Base-by-base conservation (phyloP, 2,329 filamentous ascomycete species). In the Tolypocladium amazonense region DNA sequence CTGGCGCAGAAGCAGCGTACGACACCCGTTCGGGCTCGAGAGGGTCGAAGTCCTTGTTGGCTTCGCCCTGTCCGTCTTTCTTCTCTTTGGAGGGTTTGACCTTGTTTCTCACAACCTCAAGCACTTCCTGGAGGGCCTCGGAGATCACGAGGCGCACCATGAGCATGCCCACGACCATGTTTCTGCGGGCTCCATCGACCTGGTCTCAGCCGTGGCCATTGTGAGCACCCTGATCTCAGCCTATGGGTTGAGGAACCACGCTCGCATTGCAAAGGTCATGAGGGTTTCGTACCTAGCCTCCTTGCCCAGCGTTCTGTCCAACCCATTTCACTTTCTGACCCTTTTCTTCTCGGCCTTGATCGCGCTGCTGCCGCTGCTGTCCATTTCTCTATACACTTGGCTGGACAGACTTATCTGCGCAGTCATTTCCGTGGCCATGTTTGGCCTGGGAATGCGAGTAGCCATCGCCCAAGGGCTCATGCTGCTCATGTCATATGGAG, bases 31-130 rank as follows among this genome's bases (percentile, higher is more conserved):
- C 70, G 92, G 88, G 4, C 83, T 99, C 30, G 91, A 97, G 75
- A 85, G 94, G 58, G 89, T 90, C 61, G 94, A 99, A 73, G 93
- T 99, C 6, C 83, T 99, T 20, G 92, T 92, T 41, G 94, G 94
- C 23, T 96, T 99, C 65, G 94, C 92, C 62, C 91, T 97, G 86
- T 95, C 92, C 57, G 89, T 99, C 45, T 91, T 97, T 62, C 83
- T 99, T 15, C 84, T 96, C n/a, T 99, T 99, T 75, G 96, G 96
- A 79, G 93, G 93, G 25, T 88, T 97, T 68, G 94, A 99, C 68
- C 84, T 99, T 56, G 88, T 99, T 62, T 96, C 90, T 47, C 94
- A 99, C 72, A 93, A 91, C 62, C 79, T 96, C 20, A 94, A 96
- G 71, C 93, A 99, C 73, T 83, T 92, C n/a, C 83, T 99, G 14